These are phyloP conservation scores for Lophium mytilinum DNA, from an alignment of 495 filamentous ascomycete genomes.

Conservation along the genomic window DNA sequence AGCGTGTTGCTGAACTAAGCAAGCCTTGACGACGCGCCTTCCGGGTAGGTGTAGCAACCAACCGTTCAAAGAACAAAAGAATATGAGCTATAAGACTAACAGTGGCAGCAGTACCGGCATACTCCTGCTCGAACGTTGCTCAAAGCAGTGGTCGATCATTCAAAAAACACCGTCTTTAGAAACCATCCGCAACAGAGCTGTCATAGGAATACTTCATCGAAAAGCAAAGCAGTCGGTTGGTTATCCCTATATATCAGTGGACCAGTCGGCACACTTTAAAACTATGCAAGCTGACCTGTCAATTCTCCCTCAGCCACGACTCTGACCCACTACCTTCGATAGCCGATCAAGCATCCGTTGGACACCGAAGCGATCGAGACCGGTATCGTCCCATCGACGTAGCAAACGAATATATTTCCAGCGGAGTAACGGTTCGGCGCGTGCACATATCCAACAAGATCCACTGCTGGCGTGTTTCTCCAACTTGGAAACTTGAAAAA, in stretches of 20 bases:
- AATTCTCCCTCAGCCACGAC: conserved; percentile 1
- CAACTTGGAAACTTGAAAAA: no score
- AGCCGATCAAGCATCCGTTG: conserved; percentile 12
- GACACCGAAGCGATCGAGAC: conserved; percentile 13
- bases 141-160: not conserved
- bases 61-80: conserved; percentile 10
- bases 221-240: not conserved
- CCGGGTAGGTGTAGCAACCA: conserved; percentile 23
- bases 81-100: conserved; percentile 1
- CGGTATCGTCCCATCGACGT: conserved; percentile 9
- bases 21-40: conserved; percentile 21
- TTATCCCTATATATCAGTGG: conserved; percentile 3
- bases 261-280: not conserved
- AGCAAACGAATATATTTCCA: conserved; percentile 4
- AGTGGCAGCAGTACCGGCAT: not conserved
- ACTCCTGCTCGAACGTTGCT: not conserved
- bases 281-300: conserved; percentile 14
- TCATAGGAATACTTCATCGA: not conserved
- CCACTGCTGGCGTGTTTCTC: not conserved
- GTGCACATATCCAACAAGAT: not conserved
- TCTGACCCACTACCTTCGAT: conserved; percentile 11
- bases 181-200: not conserved
- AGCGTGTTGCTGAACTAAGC: not conserved
- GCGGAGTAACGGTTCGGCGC: not conserved
- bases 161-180: not conserved